Evolutionary conservation across 352 stramenopile genomes (phyloP).

Genomic region (Plasmopara viticola): DNA sequence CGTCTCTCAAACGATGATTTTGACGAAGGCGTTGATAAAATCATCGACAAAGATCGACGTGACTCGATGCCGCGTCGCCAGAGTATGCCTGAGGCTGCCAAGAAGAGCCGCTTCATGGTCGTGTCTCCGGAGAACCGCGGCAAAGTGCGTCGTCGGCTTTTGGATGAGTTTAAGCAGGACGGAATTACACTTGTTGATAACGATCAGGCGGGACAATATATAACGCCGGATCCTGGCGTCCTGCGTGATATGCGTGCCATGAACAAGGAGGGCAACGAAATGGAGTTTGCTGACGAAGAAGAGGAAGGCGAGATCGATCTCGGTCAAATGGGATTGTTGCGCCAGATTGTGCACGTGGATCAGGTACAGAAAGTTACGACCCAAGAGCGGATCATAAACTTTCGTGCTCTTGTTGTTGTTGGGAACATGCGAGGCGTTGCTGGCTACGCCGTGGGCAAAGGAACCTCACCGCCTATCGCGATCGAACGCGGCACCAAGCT

Average conservation of each 20-base stretch:
- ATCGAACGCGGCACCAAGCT: constrained; percentile 85
- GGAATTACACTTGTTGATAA: constrained; percentile 53
- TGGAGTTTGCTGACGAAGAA: constrained; percentile 58
- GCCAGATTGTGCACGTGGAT: constrained; percentile 80
- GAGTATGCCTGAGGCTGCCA: constrained; percentile 64
- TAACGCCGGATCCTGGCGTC: constrained; percentile 52
- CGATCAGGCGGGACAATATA: constrained; percentile 36
- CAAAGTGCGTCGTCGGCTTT: constrained; percentile 65
- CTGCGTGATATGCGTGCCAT: constrained; percentile 61
- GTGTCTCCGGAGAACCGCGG: constrained; percentile 68
- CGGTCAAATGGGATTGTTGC: constrained; percentile 55
- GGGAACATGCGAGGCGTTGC: constrained; percentile 91
- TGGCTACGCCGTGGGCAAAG: constrained; percentile 92
- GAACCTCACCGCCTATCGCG: constrained; percentile 78
- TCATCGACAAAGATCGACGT: constrained; percentile 60
- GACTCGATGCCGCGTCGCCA: constrained; percentile 57
- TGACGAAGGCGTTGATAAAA: constrained; percentile 61
- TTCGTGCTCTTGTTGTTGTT: constrained; percentile 90
- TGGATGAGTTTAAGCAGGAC: constrained; percentile 79
- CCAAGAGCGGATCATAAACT: constrained; percentile 89
- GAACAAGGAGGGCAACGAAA: constrained; percentile 64
- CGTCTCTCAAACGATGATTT: constrained; percentile 44
- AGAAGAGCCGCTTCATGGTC: constrained; percentile 71
- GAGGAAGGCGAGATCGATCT: constrained; percentile 63
- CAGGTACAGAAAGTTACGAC: constrained; percentile 87